phyloP scores from a whole-genome alignment of 75 land plant species.

The Adiantum capillusveneris region DNA sequence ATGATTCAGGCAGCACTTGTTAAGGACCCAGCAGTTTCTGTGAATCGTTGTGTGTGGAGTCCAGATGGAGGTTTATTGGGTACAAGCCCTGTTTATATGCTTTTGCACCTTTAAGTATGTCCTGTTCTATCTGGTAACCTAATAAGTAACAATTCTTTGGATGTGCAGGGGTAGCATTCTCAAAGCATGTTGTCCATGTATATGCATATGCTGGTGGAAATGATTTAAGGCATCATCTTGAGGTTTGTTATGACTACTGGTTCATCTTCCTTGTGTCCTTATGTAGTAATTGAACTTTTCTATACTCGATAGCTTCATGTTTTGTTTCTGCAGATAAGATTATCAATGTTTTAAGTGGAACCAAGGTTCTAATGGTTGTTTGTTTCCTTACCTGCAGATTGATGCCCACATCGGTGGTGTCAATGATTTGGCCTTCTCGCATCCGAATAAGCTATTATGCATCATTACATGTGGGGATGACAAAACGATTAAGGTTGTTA shows the following conservation, averaged over 20 bases:
- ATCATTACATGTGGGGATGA: constrained; percentile 96
- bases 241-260: constrained; percentile 45
- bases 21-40: constrained; percentile 48
- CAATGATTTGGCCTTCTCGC: constrained; percentile 88
- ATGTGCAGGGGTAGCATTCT: constrained; percentile 67
- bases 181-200: constrained; percentile 70
- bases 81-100: constrained; percentile 11
- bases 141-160: neutral
- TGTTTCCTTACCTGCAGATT: too few relatives aligned
- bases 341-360: neutral
- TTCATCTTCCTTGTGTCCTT: too few relatives aligned
- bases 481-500: constrained; percentile 89
- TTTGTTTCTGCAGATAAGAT: neutral
- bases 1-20: constrained; percentile 47
- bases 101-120: neutral
- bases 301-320: neutral
- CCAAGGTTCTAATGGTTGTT: too few relatives aligned
- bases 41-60: constrained; percentile 72
- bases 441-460: constrained; percentile 74
- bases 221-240: constrained; percentile 53
- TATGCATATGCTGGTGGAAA: constrained; percentile 50
- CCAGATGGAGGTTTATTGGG: constrained; percentile 75
- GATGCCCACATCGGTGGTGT: constrained; percentile 94
- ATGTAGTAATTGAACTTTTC: too few relatives aligned
- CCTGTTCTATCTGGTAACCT: neutral